Evolutionary conservation across 768 basidiomycete species (phyloP), one percentile per base, ranked within the genome.

Genomic region (Lentinus brumalis): DNA sequence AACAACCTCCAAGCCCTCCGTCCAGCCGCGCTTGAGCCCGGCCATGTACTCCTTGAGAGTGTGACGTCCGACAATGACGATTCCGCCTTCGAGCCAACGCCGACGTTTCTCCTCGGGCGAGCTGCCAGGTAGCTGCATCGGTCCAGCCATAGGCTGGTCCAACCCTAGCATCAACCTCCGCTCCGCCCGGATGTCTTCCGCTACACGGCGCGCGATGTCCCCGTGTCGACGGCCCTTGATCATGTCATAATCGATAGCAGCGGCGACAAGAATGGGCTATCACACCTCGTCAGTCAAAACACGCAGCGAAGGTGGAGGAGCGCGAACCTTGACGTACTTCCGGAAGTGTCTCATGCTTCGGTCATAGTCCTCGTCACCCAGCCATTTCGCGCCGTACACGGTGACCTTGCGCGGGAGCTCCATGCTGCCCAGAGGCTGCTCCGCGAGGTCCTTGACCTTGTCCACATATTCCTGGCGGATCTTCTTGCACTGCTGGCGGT

Each of bases 31-130:
- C 70, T 82, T 85, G 44, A 98, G 71, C 3, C 96, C 97, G 56
- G 86, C 81, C 85, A 98, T 85, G 73, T 92, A 98, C 76, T 99
- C 97, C 77, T 98, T 99, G 75, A 96, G 83, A 0, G 93, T 91
- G 39, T 91, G 86, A 52, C 97, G 85, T 4, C 97, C 97, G 32
- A 99, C 74, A 58, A 99, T 78, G 58, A 97, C 81, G 42, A 87
- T 81, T 2, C 96, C 96, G 12, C 95, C 95, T n/a, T 87, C 84
- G 9, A 92, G 77, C 62, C 88, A 86, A 18, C 83, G 81, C 59
- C 79, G 73, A 4, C 79, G 82, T 49, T 78, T 78, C 66, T 85
- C 82, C 12, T 81, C 78, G 1, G 77, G 80, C 30, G 85, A 76
- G 50, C 77, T 79, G 29, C 81, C 79, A 15, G 87, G 83, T n/a